Evolutionary conservation across 495 filamentous ascomycete genomes (phyloP).

Genomic region (Evernia prunastri): DNA sequence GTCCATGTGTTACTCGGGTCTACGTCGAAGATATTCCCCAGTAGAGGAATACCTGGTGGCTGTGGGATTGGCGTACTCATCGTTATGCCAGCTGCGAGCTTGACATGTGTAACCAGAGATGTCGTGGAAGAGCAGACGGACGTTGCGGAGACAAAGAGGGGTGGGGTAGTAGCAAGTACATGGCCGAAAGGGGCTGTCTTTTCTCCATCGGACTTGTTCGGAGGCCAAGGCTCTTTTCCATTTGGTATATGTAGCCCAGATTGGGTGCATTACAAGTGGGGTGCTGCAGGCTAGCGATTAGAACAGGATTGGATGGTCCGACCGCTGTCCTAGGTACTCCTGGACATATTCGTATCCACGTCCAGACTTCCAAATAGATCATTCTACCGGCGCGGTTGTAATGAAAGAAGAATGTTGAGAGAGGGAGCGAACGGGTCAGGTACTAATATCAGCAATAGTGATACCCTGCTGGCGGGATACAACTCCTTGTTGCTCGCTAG

Average conservation of each 20-base stretch:
- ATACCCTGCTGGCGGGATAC: no score
- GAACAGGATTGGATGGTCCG: not conserved
- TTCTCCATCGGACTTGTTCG: conserved; percentile 5
- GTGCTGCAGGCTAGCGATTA: not conserved
- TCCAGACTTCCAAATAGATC: not conserved
- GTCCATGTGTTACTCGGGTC: conserved; percentile 55
- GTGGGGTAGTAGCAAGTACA: conserved; percentile 5
- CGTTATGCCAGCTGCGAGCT: not conserved
- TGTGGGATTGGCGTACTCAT: conserved; percentile 52
- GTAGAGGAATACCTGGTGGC: conserved; percentile 57
- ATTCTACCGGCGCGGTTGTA: not conserved
- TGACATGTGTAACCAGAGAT: not conserved
- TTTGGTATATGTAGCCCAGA: not conserved
- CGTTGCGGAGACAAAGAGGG: not conserved
- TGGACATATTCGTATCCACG: not conserved
- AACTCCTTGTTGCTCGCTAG: no score
- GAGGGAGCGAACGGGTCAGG: not conserved
- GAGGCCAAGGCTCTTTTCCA: not conserved
- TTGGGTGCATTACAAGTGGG: not conserved
- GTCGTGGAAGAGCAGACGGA: not conserved
- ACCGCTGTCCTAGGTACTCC: not conserved
- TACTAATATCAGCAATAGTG: not conserved
- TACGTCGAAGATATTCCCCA: conserved; percentile 63
- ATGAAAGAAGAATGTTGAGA: not conserved
- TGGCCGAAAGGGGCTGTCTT: not conserved